These are phyloP conservation scores for Arabidopsis arenosa DNA, from an alignment of 345 rosid genomes.

Conservation along the genomic window DNA sequence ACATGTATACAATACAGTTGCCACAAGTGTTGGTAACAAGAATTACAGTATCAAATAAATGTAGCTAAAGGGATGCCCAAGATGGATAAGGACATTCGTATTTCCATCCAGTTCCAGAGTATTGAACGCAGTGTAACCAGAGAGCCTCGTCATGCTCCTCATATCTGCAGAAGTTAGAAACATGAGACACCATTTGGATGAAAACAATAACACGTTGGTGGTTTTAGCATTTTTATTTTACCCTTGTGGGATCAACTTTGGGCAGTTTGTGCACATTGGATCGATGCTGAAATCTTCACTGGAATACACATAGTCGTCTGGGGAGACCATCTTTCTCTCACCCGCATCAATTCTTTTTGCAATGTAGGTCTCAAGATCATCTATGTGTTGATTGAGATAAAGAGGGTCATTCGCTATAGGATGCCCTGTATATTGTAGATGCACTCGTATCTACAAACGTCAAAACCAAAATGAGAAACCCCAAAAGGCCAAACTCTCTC, in stretches of 20 bases:
- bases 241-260: conserved; percentile 85
- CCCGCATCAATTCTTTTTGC: conserved; percentile 64
- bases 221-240: conserved; percentile 31
- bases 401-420: conserved; percentile 93
- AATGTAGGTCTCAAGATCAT: conserved; percentile 48
- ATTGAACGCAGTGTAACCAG: conserved; percentile 76
- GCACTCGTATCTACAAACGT: conserved; percentile 77
- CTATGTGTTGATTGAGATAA: conserved; percentile 58
- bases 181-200: conserved; percentile 11
- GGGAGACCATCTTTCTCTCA: conserved; percentile 37
- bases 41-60: conserved; percentile 18
- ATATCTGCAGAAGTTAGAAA: conserved; percentile 52
- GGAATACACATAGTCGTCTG: conserved; percentile 45
- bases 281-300: conserved; percentile 70
- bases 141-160: conserved; percentile 72
- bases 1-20: conserved; percentile 16
- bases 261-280: conserved; percentile 84
- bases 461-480: conserved; percentile 15
- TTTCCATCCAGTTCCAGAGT: conserved; percentile 82
- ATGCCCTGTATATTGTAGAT: conserved; percentile 80
- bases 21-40: conserved; percentile 6
- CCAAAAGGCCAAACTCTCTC: neutral
- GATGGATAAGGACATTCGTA: conserved; percentile 81
- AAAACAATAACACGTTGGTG: neutral
- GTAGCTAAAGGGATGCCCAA: conserved; percentile 60